A percentile compares a stretch with the other conserved stretches of the same genome.
Evolutionary conservation across 2,329 filamentous ascomycete species (phyloP).

Genomic region (Aspergillus fumigatiaffinis): DNA sequence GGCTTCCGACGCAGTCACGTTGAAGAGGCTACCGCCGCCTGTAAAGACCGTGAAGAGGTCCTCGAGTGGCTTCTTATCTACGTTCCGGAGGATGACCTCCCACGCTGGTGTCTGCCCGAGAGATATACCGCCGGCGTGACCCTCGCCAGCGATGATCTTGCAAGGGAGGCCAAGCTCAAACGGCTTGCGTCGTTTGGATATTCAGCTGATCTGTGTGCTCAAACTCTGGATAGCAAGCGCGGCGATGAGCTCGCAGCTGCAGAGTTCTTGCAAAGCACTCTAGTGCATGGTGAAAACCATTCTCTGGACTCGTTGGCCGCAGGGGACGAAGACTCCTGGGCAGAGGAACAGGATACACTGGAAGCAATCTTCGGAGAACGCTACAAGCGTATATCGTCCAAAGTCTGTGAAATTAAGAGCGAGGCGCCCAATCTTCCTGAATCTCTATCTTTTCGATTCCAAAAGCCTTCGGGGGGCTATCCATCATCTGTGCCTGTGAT

Average conservation of each 20-base stretch:
- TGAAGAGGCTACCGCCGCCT: slow-evolving; percentile 80
- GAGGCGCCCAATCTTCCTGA: slow-evolving; percentile 45
- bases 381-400: slow-evolving; percentile 58
- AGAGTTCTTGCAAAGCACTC: slow-evolving; percentile 69
- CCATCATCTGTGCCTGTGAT: slow-evolving; percentile 66
- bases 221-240: slow-evolving; percentile 65
- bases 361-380: slow-evolving; percentile 80
- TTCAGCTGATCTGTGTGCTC: slow-evolving; percentile 75
- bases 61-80: slow-evolving; percentile 96
- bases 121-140: slow-evolving; percentile 87
- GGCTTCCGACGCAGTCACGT: slow-evolving; percentile 88
- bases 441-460: slow-evolving; percentile 59
- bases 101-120: slow-evolving; percentile 85
- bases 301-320: slow-evolving; percentile 12
- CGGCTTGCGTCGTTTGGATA: slow-evolving; percentile 80
- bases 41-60: slow-evolving; percentile 87
- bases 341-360: slow-evolving; percentile 78
- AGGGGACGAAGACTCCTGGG: slow-evolving; percentile 61
- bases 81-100: slow-evolving; percentile 95
- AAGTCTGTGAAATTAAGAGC: slow-evolving; percentile 68
- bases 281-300: slow-evolving; percentile 49
- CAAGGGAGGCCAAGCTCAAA: slow-evolving; percentile 76
- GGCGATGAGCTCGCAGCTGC: slow-evolving; percentile 75
- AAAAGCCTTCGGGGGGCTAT: slow-evolving; percentile 66
- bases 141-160: slow-evolving; percentile 76